Conservation (phyloP, 2,329 filamentous ascomycete species). For the Cladophialophora carrionii region DNA sequence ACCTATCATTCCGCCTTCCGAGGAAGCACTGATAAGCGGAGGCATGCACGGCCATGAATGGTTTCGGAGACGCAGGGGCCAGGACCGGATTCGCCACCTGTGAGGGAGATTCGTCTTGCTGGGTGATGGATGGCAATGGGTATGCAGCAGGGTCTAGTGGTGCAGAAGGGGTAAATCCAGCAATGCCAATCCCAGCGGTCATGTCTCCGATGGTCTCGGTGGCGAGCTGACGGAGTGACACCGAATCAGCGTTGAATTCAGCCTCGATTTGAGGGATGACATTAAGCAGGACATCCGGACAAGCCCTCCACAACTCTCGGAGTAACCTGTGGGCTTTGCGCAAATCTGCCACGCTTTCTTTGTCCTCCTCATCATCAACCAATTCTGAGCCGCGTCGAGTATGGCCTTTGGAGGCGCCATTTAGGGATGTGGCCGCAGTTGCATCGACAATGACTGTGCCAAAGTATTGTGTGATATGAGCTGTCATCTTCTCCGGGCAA, state of each 20-base stretch:
- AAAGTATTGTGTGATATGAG: slow-evolving; percentile 94
- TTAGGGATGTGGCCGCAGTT: slow-evolving; percentile 47
- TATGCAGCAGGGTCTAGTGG: slow-evolving; percentile 80
- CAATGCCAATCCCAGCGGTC: slow-evolving; percentile 88
- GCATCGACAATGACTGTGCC: slow-evolving; percentile 94
- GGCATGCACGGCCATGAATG: slow-evolving; percentile 81
- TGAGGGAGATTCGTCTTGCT: slow-evolving; percentile 60
- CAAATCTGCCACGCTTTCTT: slow-evolving; percentile 83
- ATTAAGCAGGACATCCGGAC: slow-evolving; percentile 83
- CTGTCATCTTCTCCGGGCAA: slow-evolving; percentile 90
- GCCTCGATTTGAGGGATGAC: slow-evolving; percentile 93
- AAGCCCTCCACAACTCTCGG: slow-evolving; percentile 90
- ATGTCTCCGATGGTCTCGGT: slow-evolving; percentile 96
- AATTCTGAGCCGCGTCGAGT: slow-evolving; percentile 56
- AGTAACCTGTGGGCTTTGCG: slow-evolving; percentile 87
- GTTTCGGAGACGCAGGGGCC: slow-evolving; percentile 82
- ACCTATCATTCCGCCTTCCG: slow-evolving; percentile 83
- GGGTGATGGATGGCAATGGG: slow-evolving; percentile 65
- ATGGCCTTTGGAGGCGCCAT: slow-evolving; percentile 48
- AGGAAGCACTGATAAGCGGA: slow-evolving; percentile 82
- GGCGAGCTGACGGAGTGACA: slow-evolving; percentile 81
- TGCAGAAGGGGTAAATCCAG: slow-evolving; percentile 75
- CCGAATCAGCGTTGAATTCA: slow-evolving; percentile 86
- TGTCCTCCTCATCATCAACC: slow-evolving; percentile 69
- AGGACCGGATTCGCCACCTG: slow-evolving; percentile 65